Conservation (phyloP, 306 rosid genomes). For the Dryas alaskensis region DNA sequence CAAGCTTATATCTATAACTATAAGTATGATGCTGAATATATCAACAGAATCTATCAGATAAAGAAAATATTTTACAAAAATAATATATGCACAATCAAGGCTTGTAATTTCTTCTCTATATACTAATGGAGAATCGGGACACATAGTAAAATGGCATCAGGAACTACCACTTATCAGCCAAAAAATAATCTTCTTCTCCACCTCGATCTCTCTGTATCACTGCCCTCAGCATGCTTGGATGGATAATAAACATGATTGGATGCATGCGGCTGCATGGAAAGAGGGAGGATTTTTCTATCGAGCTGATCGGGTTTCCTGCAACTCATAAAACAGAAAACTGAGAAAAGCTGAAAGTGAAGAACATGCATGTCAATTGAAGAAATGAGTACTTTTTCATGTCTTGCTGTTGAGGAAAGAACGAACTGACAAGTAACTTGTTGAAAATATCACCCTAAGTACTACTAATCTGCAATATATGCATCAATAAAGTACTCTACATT, state of each 20-base stretch:
- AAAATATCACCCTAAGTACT: background rate
- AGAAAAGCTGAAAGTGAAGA: slow-evolving; percentile 7
- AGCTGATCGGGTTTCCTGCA: slow-evolving; percentile 65
- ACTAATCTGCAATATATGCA: background rate
- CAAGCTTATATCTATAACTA: slow-evolving; percentile 31
- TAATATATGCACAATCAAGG: slow-evolving; percentile 41
- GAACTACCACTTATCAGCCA: slow-evolving; percentile 26
- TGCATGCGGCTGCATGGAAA: slow-evolving; percentile 29
- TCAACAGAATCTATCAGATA: slow-evolving; percentile 16
- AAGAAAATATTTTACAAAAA: slow-evolving; percentile 7
- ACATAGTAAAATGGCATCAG: slow-evolving; percentile 35
- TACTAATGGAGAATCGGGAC: slow-evolving; percentile 24
- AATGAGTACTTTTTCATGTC: background rate
- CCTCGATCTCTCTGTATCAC: slow-evolving; percentile 37
- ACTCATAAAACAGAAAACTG: slow-evolving; percentile 6
- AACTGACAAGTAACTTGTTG: background rate
- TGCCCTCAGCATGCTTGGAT: slow-evolving; percentile 35
- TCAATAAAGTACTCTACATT: background rate
- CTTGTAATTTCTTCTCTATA: slow-evolving; percentile 24
- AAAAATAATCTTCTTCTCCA: slow-evolving; percentile 40
- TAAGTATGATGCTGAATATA: slow-evolving; percentile 24
- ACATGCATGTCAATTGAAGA: background rate
- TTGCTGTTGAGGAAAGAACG: background rate
- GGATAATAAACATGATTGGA: slow-evolving; percentile 20
- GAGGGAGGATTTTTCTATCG: slow-evolving; percentile 49